Base-by-base conservation (phyloP, 2,329 filamentous ascomycete species). In the Teratosphaeria nubilosa region DNA sequence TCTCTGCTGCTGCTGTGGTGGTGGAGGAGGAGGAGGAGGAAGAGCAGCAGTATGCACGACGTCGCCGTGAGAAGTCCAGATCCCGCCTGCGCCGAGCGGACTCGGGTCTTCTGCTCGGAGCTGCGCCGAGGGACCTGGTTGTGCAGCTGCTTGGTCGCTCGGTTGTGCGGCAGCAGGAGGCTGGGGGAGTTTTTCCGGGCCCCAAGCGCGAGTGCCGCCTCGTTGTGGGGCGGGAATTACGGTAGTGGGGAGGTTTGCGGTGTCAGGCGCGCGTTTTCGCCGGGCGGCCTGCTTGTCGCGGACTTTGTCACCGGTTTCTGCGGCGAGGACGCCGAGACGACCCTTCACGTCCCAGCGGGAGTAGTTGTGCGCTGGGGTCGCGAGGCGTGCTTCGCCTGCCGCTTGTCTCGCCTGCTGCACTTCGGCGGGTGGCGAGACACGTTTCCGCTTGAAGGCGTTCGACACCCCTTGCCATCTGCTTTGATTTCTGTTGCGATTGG, bases 221-320 rank as follows among this genome's bases (percentile, higher is more conserved):
- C 79, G 75, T 25, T 78, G 78, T 60, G 82, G 80, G 3, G 82
- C 82, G 2, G 83, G 83, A 55, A 86, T 83, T 31, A 86, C 76
- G 0, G 82, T 86, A 22, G 85, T 77, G 1, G 82, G 81, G 13
- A 84, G 64, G 22, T 78, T 72, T 6, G 68, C 67, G 22, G 78
- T 74, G 2, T 70, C 64, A 50, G 69, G 65, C 20, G 68, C 65
- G 20, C 24, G 48, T 10, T 7, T 52, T 48, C 41, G 16, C 10
- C 41, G 41, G 7, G 62, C 66, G 32, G 55, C 69, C 63, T 65
- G 75, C 68, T 68, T 74, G 54, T 69, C 76, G 60, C 66, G 73
- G 51, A 76, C 72, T 51, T 70, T 73, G 55, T 79, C 74, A 54
- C 75, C 76, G 20, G 66, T 64, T 52, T 80, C 75, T 3, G 79